Conservation (phyloP, 345 rosid genomes). For the Eucalyptus fibrosa region DNA sequence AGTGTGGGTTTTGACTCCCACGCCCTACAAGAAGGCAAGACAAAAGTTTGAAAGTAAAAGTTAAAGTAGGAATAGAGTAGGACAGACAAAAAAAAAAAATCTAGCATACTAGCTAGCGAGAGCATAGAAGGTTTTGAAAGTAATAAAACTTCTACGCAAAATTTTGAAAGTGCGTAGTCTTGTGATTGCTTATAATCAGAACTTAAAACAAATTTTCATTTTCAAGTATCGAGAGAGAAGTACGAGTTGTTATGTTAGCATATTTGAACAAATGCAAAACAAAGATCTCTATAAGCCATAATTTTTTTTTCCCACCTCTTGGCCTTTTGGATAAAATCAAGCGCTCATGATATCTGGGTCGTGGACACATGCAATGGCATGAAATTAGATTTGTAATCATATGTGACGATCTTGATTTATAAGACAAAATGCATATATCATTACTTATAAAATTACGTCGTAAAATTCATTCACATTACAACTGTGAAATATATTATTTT, state of each 20-base stretch:
- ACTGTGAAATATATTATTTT: accelerated
- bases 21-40: accelerated
- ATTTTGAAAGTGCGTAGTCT: background rate
- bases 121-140: background rate
- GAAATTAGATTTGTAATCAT: background rate
- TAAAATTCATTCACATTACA: background rate
- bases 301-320: background rate
- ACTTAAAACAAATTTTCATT: no score
- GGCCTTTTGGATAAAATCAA: background rate
- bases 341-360: background rate
- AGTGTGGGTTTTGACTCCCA: accelerated
- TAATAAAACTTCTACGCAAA: background rate
- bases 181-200: no score
- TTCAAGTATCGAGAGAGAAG: background rate
- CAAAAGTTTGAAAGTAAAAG: accelerated
- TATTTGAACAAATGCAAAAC: background rate
- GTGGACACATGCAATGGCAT: background rate
- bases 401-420: background rate
- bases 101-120: no score
- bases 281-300: background rate
- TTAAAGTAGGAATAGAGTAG: accelerated
- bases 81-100: no score
- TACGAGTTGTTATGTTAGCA: background rate
- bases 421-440: background rate
- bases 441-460: background rate